Conservation (phyloP, 495 filamentous ascomycete genomes). For the Daldinia concentrica region DNA sequence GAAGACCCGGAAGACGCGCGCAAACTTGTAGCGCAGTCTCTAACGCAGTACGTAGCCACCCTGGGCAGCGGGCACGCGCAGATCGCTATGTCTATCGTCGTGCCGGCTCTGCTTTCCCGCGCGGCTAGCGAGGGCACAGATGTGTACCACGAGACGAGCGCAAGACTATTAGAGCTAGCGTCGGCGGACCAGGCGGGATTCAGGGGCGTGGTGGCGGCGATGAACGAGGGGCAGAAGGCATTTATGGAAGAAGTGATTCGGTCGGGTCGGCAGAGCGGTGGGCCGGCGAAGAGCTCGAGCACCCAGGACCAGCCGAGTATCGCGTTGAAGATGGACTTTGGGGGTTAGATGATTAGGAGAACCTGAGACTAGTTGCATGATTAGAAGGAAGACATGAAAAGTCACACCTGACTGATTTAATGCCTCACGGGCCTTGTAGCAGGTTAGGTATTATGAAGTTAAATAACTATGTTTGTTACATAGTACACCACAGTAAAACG, state of each 20-base stretch:
- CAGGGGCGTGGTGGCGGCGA: conserved; percentile 73
- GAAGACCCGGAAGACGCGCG: conserved; percentile 81
- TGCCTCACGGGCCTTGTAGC: background rate
- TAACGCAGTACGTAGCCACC: conserved; percentile 73
- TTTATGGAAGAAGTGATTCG: conserved; percentile 87
- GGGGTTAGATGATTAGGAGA: conserved; percentile 37
- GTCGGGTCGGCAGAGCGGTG: conserved; percentile 56
- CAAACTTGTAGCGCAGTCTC: conserved; percentile 71
- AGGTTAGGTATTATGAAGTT: background rate
- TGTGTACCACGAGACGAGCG: conserved; percentile 77
- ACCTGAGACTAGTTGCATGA: background rate
- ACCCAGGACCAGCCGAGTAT: conserved; percentile 80
- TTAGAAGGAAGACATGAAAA: background rate
- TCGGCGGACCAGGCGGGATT: conserved; percentile 77
- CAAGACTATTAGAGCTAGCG: conserved; percentile 81
- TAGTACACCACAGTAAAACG: background rate
- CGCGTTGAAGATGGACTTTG: conserved; percentile 94
- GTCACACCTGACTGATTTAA: background rate
- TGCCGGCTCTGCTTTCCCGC: conserved; percentile 81
- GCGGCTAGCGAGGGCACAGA: conserved; percentile 62
- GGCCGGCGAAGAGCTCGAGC: conserved; percentile 49
- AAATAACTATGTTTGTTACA: background rate
- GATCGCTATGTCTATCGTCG: conserved; percentile 74
- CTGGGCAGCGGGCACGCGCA: conserved; percentile 59
- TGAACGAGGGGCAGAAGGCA: conserved; percentile 74